These are phyloP conservation scores for Venturia nashicola DNA, from an alignment of 2,329 filamentous ascomycete genomes.

Conservation along the genomic window DNA sequence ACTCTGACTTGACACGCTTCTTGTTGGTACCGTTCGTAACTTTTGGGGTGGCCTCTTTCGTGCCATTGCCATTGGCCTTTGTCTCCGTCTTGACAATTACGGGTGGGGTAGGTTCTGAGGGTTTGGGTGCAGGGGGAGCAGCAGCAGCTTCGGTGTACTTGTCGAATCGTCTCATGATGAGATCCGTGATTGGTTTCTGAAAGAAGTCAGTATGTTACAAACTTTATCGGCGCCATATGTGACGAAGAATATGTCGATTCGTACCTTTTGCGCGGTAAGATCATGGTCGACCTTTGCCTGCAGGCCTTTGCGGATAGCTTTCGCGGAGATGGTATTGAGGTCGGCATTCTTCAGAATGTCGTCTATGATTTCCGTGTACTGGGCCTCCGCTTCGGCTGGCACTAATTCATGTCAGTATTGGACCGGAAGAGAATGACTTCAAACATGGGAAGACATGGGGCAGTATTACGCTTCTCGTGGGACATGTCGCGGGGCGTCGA, in stretches of 20 bases:
- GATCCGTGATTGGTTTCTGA: slow-evolving; percentile 32
- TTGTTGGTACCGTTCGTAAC: slow-evolving; percentile 16
- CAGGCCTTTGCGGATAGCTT: slow-evolving; percentile 51
- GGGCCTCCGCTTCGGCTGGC: slow-evolving; percentile 34
- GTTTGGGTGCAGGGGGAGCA: slow-evolving; percentile 13
- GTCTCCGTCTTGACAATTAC: slow-evolving; percentile 17
- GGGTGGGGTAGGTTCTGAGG: slow-evolving; percentile 26
- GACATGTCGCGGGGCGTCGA: neutral
- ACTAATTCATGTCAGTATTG: slow-evolving; percentile 23
- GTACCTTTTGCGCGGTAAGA: slow-evolving; percentile 49
- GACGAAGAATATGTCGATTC: slow-evolving; percentile 9
- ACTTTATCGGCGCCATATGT: neutral
- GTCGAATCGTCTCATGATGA: slow-evolving; percentile 40
- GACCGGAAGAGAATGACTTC: neutral
- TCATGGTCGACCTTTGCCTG: slow-evolving; percentile 49
- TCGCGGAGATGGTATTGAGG: slow-evolving; percentile 52
- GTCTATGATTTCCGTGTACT: slow-evolving; percentile 49
- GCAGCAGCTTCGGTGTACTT: slow-evolving; percentile 28
- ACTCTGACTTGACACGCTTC: slow-evolving; percentile 22
- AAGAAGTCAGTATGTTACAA: neutral
- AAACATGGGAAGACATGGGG: neutral
- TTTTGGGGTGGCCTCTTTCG: slow-evolving; percentile 14
- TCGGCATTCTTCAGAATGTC: slow-evolving; percentile 47
- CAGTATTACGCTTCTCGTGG: neutral
- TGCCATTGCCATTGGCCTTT: slow-evolving; percentile 11